Base-by-base conservation (phyloP, 2,329 filamentous ascomycete species). In the Aspergillus novoparasiticus region DNA sequence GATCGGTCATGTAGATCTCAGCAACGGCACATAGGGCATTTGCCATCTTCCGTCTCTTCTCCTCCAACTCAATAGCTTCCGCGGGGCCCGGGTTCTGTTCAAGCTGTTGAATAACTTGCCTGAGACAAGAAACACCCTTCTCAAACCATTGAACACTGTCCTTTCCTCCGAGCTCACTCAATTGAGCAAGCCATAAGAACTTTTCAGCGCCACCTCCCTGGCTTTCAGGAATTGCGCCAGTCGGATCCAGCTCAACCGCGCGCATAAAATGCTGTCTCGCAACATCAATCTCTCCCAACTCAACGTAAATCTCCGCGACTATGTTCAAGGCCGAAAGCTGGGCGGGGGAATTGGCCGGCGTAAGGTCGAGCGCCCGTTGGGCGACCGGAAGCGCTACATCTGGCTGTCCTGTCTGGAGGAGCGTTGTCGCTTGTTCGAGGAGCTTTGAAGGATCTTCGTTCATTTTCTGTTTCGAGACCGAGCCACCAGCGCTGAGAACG, bases 1-100 rank as follows among this genome's bases (percentile, higher is more conserved):
- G 81, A 81, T 99, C 95, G 12, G 95, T 99, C 95, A 99, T 99
- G 83, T 97, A 99, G 57, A 99, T 93, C 81, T 99, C 95, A 8
- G 92, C 89, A 64, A 98, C 92, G 32, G 92, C 93, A 79, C 96
- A 99, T 41, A 99, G 85, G n/a, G 94, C 92, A 70, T 93, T 93
- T 2, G 93, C 92, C 41, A 98, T 84, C 79, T 95, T 95, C 68
- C 85, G 84, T 76, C 90, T 90, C 82, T 92, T 92, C 78, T 93
- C 91, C 32, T 89, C 85, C 46, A 88, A 58, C 41, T 82, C 72
- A 28, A 81, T 65, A 28, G 74, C 68, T 45, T 79, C 70, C 66
- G 79, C 65, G 19, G 77, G 61, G 66, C 76, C 72, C 64, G 78
- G 67, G 36, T 79, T 81, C 62, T 83, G 84, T 67, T 88, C 86